Percentiles rank a stretch among this genome's conserved stretches.
Conservation (phyloP, 139 green algal genomes). For the Spirogloea muscicola region DNA sequence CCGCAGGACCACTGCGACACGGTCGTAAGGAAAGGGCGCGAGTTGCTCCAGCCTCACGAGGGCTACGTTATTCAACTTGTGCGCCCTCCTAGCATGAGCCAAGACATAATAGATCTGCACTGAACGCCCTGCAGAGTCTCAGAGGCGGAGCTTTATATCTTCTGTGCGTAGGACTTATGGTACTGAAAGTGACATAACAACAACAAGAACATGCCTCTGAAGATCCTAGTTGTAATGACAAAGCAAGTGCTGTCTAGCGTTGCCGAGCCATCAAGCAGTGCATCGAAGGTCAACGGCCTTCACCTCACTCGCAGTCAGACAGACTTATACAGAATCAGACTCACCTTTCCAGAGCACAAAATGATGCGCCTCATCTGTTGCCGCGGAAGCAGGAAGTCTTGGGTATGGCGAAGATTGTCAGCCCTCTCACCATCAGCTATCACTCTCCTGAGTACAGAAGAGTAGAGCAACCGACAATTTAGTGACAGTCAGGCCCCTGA, state of each 20-base stretch:
- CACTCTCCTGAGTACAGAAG: slow-evolving; percentile 36
- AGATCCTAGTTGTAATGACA: no score
- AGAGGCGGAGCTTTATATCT: no score
- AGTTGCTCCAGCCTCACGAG: slow-evolving; percentile 78
- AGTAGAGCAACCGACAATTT: no score
- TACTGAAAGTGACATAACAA: no score
- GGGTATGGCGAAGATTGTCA: slow-evolving; percentile 31
- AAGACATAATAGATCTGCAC: slow-evolving; percentile 29
- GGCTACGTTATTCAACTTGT: slow-evolving; percentile 57
- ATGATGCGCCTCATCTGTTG: slow-evolving; percentile 7
- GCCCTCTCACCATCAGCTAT: slow-evolving; percentile 30
- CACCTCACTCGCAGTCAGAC: no score
- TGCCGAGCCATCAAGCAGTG: no score
- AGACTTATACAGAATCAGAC: no score
- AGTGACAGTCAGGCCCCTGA: no score
- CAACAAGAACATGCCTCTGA: no score
- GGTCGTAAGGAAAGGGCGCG: slow-evolving; percentile 74
- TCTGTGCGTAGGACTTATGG: no score
- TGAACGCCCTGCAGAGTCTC: neutral
- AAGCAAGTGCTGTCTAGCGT: no score
- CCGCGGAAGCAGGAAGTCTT: slow-evolving; percentile 30
- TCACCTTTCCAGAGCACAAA: slow-evolving; percentile 37
- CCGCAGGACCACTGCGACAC: slow-evolving; percentile 53
- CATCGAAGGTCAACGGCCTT: no score
- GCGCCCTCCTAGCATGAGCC: slow-evolving; percentile 41